Evolutionary conservation across 129 eudicot species (phyloP).

Genomic region (Escallonia herrerae): DNA sequence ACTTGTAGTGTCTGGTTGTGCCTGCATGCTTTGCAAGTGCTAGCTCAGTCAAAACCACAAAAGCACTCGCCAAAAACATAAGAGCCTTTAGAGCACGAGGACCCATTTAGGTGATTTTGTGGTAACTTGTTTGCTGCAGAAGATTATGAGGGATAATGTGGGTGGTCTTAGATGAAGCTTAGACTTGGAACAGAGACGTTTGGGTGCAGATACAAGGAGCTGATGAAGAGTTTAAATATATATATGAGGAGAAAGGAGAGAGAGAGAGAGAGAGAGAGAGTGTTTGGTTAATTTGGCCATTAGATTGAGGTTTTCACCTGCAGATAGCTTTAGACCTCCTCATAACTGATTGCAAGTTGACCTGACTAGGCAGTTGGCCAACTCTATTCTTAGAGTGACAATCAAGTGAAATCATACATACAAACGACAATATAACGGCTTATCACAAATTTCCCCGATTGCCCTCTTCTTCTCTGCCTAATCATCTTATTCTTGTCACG

Average conservation of each 20-base stretch:
- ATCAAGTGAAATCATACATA: too few relatives aligned
- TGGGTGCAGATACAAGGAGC: neutral
- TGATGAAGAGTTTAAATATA: constrained; percentile 1
- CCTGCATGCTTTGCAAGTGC: constrained; percentile 23
- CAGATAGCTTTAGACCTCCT: neutral
- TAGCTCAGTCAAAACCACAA: constrained; percentile 5
- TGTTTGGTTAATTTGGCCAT: constrained; percentile 5
- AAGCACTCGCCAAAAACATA: neutral
- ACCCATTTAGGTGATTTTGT: constrained; percentile 6
- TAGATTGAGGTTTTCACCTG: neutral
- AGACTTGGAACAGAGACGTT: neutral
- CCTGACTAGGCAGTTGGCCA: constrained; percentile 5
- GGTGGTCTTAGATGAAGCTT: neutral
- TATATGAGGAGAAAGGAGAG: too few relatives aligned
- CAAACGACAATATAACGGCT: too few relatives aligned
- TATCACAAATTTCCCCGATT: too few relatives aligned
- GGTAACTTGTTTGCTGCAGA: neutral
- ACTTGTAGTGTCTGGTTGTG: constrained; percentile 28
- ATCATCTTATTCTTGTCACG: too few relatives aligned
- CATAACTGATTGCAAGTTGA: constrained; percentile 22
- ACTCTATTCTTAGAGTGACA: constrained; percentile 14
- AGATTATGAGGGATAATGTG: neutral
- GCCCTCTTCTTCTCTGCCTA: too few relatives aligned
- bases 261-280: neutral
- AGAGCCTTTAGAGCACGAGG: neutral